Evolutionary conservation across 345 rosid genomes (phyloP), one percentile per base, ranked within the genome.

Genomic region (Corymbia maculata): DNA sequence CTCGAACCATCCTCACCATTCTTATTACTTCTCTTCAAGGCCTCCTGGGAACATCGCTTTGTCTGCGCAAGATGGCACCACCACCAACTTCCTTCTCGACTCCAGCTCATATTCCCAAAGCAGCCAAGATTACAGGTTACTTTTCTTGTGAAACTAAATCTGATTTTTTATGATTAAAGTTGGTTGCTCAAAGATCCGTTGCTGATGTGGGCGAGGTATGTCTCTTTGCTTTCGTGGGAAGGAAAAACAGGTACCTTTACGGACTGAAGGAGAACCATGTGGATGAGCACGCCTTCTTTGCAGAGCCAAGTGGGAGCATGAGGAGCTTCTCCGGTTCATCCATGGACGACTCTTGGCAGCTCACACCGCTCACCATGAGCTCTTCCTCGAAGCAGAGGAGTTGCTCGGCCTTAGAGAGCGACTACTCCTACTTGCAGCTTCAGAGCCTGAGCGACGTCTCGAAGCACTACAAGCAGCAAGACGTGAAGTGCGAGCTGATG

Each of bases 311-410:
- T 17, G 88, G 88, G 57, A 26, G 53, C 55, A 87, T 87, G 85
- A 87, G 82, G 64, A 85, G 87, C 87, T 85, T 85, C 87, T 85
- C 87, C 22, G 87, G 61, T 64, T 90, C 94, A 75, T 91, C 96
- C n/a, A 87, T 93, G 93, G 95, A 97, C 32, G 96, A 95, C 80
- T 89, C 97, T 32, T 96, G 95, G 97, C 95, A 91, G 87, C 90
- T 93, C 49, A 89, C 94, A 26, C 96, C 98, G 13, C 91, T 96
- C 79, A 90, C 95, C 45, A 94, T 94, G 89, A 95, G 91, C 88
- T 94, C 93, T 61, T 91, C 91, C 86, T 91, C 94, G 28, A 88
- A 86, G 68, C 89, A 88, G 55, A 75, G 82, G 82, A 75, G 82
- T 42, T 75, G 82, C 49, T 75, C 82, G 82, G 49, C 82, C 82